A percentile compares a stretch with the other conserved stretches of the same genome.
Conservation (phyloP, 1,284 basidiomycete species). For the Vanrija sp. region DNA sequence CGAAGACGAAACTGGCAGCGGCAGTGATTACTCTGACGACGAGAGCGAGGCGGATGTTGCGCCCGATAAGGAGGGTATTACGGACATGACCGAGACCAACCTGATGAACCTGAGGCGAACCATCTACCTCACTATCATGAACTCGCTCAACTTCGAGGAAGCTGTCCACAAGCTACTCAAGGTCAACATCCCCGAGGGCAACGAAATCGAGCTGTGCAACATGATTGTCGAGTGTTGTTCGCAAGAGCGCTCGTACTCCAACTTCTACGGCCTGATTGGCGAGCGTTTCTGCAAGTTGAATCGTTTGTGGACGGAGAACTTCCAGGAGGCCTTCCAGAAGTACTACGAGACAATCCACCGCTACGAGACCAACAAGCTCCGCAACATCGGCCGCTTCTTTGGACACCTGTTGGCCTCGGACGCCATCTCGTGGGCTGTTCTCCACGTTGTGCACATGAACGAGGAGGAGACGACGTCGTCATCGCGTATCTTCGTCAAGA, state of each 20-base stretch:
- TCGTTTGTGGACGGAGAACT: slow-evolving; percentile 84
- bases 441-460: slow-evolving; percentile 85
- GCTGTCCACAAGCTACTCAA: slow-evolving; percentile 97
- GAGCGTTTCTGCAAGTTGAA: slow-evolving; percentile 96
- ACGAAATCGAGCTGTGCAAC: slow-evolving; percentile 95
- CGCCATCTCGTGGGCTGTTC: slow-evolving; percentile 80
- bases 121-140: slow-evolving; percentile 99
- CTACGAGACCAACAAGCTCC: slow-evolving; percentile 95
- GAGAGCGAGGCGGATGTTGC: slow-evolving; percentile 60
- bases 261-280: slow-evolving; percentile 91
- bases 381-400: slow-evolving; percentile 96
- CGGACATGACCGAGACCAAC: slow-evolving; percentile 93
- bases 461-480: slow-evolving; percentile 97
- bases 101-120: slow-evolving; percentile 88
- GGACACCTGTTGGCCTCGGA: slow-evolving; percentile 84
- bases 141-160: slow-evolving; percentile 95
- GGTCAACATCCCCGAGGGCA: slow-evolving; percentile 82
- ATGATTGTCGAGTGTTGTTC: slow-evolving; percentile 99
- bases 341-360: slow-evolving; percentile 98
- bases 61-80: slow-evolving; percentile 78
- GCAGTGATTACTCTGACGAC: slow-evolving; percentile 62
- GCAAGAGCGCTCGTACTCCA: slow-evolving; percentile 94
- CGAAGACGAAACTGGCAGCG: slow-evolving; percentile 59
- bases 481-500: slow-evolving; percentile 96
- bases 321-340: slow-evolving; percentile 79